Conservation (phyloP, 768 basidiomycete species). For the Dentipellis fragilis region DNA sequence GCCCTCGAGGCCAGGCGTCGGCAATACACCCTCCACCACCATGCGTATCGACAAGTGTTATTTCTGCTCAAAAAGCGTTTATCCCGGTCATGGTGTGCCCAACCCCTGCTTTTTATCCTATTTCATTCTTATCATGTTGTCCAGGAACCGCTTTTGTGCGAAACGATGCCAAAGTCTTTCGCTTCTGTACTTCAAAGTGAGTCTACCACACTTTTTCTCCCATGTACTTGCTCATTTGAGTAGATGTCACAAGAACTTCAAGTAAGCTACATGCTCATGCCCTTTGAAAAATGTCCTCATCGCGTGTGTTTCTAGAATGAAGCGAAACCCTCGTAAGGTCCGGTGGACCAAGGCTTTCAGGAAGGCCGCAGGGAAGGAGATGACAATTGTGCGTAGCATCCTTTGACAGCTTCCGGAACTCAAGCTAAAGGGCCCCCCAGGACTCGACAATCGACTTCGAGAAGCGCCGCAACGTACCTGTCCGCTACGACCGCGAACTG, state of each 20-base stretch:
- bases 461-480: slow-evolving; percentile 94
- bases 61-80: slow-evolving; percentile 94
- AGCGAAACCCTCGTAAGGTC: slow-evolving; percentile 97
- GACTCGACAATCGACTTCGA: slow-evolving; percentile 99
- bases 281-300: neutral
- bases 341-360: slow-evolving; percentile 99
- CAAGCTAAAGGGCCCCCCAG: slow-evolving; percentile 28
- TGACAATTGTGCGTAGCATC: slow-evolving; percentile 77
- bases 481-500: slow-evolving; percentile 93
- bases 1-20: too few species aligned
- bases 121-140: neutral
- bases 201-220: slow-evolving; percentile 17
- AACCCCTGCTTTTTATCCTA: neutral
- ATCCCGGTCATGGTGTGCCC: slow-evolving; percentile 83
- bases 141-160: slow-evolving; percentile 90
- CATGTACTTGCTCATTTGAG: slow-evolving; percentile 7
- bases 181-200: slow-evolving; percentile 96
- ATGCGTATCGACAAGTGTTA: slow-evolving; percentile 99
- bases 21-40: slow-evolving; percentile 5
- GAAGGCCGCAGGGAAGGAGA: slow-evolving; percentile 97
- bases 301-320: slow-evolving; percentile 58
- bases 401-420: neutral
- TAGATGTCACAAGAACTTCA: slow-evolving; percentile 99
- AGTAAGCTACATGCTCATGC: slow-evolving; percentile 39
- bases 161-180: slow-evolving; percentile 96